Base-by-base conservation (phyloP, 2,329 filamentous ascomycete genomes). In the Ascochyta lentis region DNA sequence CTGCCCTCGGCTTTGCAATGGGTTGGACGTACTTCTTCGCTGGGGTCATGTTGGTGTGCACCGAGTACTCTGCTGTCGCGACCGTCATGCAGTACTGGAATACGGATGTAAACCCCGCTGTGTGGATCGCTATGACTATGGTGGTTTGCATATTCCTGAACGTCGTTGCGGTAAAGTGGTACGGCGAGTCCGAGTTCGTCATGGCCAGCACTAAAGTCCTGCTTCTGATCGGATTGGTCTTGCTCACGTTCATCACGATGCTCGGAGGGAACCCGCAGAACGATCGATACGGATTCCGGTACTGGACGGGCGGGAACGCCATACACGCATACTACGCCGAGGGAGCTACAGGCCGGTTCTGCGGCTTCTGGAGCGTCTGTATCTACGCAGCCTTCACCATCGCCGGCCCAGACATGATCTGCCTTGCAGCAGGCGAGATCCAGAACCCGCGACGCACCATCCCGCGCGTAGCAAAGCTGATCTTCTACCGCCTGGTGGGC, bases 1-100 rank as follows among this genome's bases (percentile, higher is more conserved):
- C 89, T 38, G 89, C 89, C 47, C 82, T 93, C 16, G 90, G 90
- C 38, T 93, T 94, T 72, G 84, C 88, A 41, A 81, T 92, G 15
- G 89, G 89, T 31, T 92, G 70, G 73, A 69, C 63, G 3, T 77
- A 76, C 63, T 89, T 85, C 82, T 84, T 87, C 74, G 92, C 58
- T 4, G 54, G 54, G 13, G 54, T 57, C 8, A 57, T 57, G 54
- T 35, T 57, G 39, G 54, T 57, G 13, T 57, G 54, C 33, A 57
- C 54, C 2, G 54, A 57, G 29, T 57, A 76, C 44, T 73, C 70
- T 3, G 74, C 71, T 27, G 74, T 74, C 15, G 70, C 69, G n/a
- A 60, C 74, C 13, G 75, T 73, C 6, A 73, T 77, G 50, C 58
- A 71, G 12, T 77, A 72, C 57, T 77, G 74, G 74, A 54, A 60